phyloP scores from a whole-genome alignment of 345 rosid species.

The Physaria fendleri region DNA sequence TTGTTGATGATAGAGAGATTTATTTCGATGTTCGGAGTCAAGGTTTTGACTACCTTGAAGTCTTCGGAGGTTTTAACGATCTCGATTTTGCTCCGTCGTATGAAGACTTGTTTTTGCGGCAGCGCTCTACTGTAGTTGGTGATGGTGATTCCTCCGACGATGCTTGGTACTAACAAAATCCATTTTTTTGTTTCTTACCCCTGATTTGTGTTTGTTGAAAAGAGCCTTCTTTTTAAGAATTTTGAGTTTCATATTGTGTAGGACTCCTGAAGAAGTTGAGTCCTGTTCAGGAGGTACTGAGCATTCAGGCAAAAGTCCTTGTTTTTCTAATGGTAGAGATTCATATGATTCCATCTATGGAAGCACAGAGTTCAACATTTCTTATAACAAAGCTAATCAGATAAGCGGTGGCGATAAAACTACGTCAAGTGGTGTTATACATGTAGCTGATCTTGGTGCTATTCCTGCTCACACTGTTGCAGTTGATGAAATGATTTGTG shows the following conservation, averaged over 20 bases:
- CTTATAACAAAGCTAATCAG: slow-evolving; percentile 55
- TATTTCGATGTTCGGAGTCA: slow-evolving; percentile 63
- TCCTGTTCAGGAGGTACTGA: slow-evolving; percentile 54
- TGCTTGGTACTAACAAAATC: slow-evolving; percentile 48
- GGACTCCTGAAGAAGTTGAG: slow-evolving; percentile 73
- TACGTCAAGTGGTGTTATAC: slow-evolving; percentile 42
- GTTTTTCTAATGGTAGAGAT: slow-evolving; percentile 51
- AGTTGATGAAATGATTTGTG: slow-evolving; percentile 38
- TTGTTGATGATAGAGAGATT: slow-evolving; percentile 37
- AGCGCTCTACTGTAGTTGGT: slow-evolving; percentile 34
- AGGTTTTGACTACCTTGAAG: slow-evolving; percentile 60
- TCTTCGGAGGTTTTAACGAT: slow-evolving; percentile 58
- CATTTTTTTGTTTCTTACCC: not conserved
- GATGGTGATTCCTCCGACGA: slow-evolving; percentile 58
- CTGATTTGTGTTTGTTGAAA: not conserved
- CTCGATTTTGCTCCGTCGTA: slow-evolving; percentile 57
- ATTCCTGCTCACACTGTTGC: slow-evolving; percentile 51
- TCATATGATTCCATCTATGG: slow-evolving; percentile 52
- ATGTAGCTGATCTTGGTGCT: slow-evolving; percentile 36
- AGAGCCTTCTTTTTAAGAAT: not conserved
- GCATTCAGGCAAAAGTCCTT: slow-evolving; percentile 45
- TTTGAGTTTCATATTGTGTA: slow-evolving; percentile 16
- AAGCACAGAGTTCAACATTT: slow-evolving; percentile 56
- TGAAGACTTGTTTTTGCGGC: slow-evolving; percentile 49
- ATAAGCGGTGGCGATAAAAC: slow-evolving; percentile 18